A percentile compares a stretch with the other conserved stretches of the same genome.
Evolutionary conservation across 2,329 filamentous ascomycete genomes (phyloP).

Genomic region (Cytospora schulzeri): DNA sequence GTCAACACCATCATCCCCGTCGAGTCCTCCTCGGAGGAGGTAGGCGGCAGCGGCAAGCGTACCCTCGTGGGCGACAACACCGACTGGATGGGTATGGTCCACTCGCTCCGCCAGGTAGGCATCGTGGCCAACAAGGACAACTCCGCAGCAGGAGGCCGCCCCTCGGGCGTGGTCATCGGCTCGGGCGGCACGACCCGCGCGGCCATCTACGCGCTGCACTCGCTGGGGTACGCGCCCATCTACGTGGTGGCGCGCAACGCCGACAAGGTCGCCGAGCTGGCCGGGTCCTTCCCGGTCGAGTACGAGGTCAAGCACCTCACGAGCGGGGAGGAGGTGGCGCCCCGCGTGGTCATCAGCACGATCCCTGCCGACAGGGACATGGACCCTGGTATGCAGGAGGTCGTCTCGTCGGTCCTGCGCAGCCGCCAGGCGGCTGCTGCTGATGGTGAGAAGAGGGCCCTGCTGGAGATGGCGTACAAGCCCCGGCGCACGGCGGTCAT

Average conservation of each 20-base stretch:
- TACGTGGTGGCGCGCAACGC: slow-evolving; percentile 81
- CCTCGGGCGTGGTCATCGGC: slow-evolving; percentile 78
- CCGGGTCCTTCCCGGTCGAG: slow-evolving; percentile 69
- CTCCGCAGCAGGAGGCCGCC: slow-evolving; percentile 45
- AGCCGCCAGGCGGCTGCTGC: slow-evolving; percentile 35
- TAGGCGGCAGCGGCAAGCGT: slow-evolving; percentile 44
- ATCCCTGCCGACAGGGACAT: slow-evolving; percentile 88
- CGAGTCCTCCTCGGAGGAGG: slow-evolving; percentile 25
- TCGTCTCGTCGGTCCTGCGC: slow-evolving; percentile 59
- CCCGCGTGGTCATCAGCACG: slow-evolving; percentile 80
- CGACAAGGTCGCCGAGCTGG: slow-evolving; percentile 67
- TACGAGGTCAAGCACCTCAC: slow-evolving; percentile 72
- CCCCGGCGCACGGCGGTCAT: slow-evolving; percentile 82
- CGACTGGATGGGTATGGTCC: slow-evolving; percentile 91
- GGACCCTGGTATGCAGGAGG: slow-evolving; percentile 67
- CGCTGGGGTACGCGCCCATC: slow-evolving; percentile 81
- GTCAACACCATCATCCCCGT: slow-evolving; percentile 88
- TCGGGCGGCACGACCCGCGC: slow-evolving; percentile 91
- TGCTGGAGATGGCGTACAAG: slow-evolving; percentile 97
- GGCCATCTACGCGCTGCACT: slow-evolving; percentile 83
- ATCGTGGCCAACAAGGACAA: slow-evolving; percentile 48
- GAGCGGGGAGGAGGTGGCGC: slow-evolving; percentile 49
- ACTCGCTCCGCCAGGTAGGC: slow-evolving; percentile 72
- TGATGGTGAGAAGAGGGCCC: slow-evolving; percentile 52
- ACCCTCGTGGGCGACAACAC: slow-evolving; percentile 86